phyloP scores from a whole-genome alignment of 2,329 filamentous ascomycete species.

The Parafenestella ontariensis region DNA sequence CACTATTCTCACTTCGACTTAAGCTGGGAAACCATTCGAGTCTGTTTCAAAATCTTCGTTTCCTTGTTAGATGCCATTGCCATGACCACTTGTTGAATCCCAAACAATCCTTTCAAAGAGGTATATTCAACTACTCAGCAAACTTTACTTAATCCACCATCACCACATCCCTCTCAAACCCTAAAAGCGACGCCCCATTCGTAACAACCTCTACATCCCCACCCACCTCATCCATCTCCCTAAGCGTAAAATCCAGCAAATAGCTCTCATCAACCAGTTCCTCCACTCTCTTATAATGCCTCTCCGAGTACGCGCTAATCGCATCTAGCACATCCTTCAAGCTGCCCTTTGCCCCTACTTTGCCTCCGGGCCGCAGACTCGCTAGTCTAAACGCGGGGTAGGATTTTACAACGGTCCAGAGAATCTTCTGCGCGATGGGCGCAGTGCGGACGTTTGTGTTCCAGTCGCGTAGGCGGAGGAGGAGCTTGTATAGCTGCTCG shows the following conservation, averaged over 20 bases:
- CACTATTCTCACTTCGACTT: not conserved
- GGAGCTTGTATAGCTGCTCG: constrained; percentile 82
- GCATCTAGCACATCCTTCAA: constrained; percentile 86
- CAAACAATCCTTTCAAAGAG: too few relatives aligned
- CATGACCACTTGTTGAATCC: too few relatives aligned
- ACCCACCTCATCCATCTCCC: constrained; percentile 82
- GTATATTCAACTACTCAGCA: not conserved
- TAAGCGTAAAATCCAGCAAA: constrained; percentile 88
- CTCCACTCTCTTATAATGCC: constrained; percentile 88
- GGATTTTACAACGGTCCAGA: constrained; percentile 79
- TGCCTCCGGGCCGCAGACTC: constrained; percentile 59
- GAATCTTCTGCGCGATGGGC: constrained; percentile 81
- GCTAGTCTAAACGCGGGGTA: constrained; percentile 83
- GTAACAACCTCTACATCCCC: constrained; percentile 34
- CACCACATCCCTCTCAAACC: constrained; percentile 34
- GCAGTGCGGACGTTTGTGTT: constrained; percentile 93
- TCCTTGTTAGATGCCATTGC: not conserved
- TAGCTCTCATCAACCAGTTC: constrained; percentile 94
- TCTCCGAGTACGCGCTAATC: constrained; percentile 88
- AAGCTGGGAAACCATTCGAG: not conserved
- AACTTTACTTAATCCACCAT: constrained; percentile 36
- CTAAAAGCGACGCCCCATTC: constrained; percentile 32
- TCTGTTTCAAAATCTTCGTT: not conserved
- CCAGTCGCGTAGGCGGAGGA: constrained; percentile 89
- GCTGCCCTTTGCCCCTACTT: constrained; percentile 45